Base-by-base conservation (phyloP, 495 filamentous ascomycete genomes). In the Penicillium roqueforti region DNA sequence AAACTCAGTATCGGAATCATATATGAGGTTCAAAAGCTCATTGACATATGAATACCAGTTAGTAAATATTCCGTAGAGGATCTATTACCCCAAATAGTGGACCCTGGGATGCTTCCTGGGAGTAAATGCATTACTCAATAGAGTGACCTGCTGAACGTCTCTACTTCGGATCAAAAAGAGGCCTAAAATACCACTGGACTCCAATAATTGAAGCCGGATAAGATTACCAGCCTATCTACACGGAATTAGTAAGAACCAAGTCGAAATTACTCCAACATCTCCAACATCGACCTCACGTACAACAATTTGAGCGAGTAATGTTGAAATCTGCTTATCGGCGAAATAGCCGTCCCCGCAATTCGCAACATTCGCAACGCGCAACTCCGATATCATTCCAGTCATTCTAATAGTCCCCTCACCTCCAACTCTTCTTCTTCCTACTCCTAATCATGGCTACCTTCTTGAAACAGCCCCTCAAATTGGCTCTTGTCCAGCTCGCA, bases 401-500 rank as follows among this genome's bases (percentile, higher is more conserved):
- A n/a, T n/a, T n/a, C n/a, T n/a, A n/a, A n/a, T n/a, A n/a, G n/a
- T 28, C 32, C 14, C 36, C 28, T 22, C 34, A 38, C 7, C 39
- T 44, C 18, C n/a, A n/a, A n/a, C 4, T 23, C 22, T 25, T 16
- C 50, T 22, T 43, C 40, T 40, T 39, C 44, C 45, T 31, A 47
- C 44, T 16, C 39, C 19, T 32, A 10, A 54, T 28, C 34, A 84
- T 87, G 73, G 67, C 78, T 41, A 57, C 74, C 11, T 73, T 85
- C 18, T 77, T 95, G 57, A 83, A 87, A 66, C 75, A 88, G 59
- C 84, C 87, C 16, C 70, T 91, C 51, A 95, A 89, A 74, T 75
- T 95, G 18, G 87, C 88, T n/a, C 76, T 89, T 62, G 79, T 93
- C 53, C 90, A 95, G 66, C 79, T 95, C 22, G 86, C 87, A 55